A percentile compares a stretch with the other conserved stretches of the same genome.
phyloP scores from a whole-genome alignment of 2,329 filamentous ascomycete species.

The Microcyclospora tardicrescens region DNA sequence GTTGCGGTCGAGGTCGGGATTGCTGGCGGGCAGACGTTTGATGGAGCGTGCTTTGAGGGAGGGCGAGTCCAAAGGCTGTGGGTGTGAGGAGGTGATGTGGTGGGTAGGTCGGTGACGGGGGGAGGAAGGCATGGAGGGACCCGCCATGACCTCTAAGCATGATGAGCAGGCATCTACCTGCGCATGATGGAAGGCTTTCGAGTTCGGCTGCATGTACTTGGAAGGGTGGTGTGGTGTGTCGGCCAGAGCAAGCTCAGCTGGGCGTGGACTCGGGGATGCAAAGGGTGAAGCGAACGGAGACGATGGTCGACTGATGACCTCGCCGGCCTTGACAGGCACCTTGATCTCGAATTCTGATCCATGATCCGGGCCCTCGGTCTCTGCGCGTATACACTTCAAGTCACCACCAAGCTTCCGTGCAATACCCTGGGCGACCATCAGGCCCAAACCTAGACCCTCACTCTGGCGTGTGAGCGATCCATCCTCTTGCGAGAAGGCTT shows the following conservation, averaged over 20 bases:
- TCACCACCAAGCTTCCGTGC: slow-evolving; percentile 57
- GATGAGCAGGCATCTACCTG: neutral
- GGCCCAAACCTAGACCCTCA: slow-evolving; percentile 55
- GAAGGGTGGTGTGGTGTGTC: slow-evolving; percentile 1
- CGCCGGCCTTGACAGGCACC: slow-evolving; percentile 45
- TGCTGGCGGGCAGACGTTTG: slow-evolving; percentile 15
- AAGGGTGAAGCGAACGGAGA: slow-evolving; percentile 38
- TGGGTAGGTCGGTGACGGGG: neutral
- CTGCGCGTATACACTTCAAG: slow-evolving; percentile 49
- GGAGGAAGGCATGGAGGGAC: too few relatives aligned
- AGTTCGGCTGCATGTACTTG: neutral
- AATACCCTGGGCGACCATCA: slow-evolving; percentile 60
- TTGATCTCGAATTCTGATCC: slow-evolving; percentile 59
- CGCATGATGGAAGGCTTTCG: slow-evolving; percentile 1
- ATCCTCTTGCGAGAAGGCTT: slow-evolving; percentile 57
- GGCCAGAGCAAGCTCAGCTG: slow-evolving; percentile 4
- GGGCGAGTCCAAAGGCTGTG: slow-evolving; percentile 1
- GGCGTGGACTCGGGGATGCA: slow-evolving; percentile 13
- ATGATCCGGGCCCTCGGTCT: slow-evolving; percentile 45
- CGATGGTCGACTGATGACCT: slow-evolving; percentile 35
- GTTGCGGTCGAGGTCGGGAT: slow-evolving; percentile 37
- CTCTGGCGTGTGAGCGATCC: slow-evolving; percentile 53
- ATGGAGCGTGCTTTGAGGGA: slow-evolving; percentile 7
- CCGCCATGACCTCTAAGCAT: too few relatives aligned
- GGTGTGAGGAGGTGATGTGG: neutral